Conservation (phyloP, 2,329 filamentous ascomycete genomes). For the Verticillium dahliae region DNA sequence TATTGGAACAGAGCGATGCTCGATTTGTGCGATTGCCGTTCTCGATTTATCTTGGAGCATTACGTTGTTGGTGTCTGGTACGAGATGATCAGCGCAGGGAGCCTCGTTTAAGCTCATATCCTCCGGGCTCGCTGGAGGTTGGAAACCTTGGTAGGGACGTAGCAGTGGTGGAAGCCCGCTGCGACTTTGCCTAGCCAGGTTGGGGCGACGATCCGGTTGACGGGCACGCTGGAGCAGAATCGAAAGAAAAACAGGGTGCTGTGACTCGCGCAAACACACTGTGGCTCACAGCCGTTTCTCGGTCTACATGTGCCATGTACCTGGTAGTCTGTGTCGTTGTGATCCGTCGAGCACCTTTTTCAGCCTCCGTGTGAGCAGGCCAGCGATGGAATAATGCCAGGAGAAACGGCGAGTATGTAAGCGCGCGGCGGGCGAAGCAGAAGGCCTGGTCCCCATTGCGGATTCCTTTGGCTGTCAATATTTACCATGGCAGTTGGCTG, state of each 20-base stretch:
- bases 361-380: too few relatives aligned
- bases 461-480: not conserved
- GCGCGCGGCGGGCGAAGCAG: not conserved
- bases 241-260: not conserved
- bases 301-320: too few relatives aligned
- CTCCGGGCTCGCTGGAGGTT: not conserved
- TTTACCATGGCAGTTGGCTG: not conserved
- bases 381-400: too few relatives aligned
- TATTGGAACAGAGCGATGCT: not conserved
- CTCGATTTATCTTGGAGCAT: not conserved
- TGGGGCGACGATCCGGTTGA: not conserved
- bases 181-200: not conserved
- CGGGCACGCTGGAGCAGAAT: not conserved
- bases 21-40: not conserved
- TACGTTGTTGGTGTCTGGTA: not conserved
- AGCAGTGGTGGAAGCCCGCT: not conserved
- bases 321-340: too few relatives aligned
- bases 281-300: too few relatives aligned
- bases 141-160: not conserved
- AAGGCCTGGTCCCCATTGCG: not conserved
- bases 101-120: not conserved
- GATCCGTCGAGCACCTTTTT: too few relatives aligned
- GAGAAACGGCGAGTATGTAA: not conserved
- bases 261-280: not conserved
- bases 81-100: not conserved